These are phyloP conservation scores for Zygoascus bituminiphila DNA, from an alignment of 805 yeast species.

Conservation along the genomic window DNA sequence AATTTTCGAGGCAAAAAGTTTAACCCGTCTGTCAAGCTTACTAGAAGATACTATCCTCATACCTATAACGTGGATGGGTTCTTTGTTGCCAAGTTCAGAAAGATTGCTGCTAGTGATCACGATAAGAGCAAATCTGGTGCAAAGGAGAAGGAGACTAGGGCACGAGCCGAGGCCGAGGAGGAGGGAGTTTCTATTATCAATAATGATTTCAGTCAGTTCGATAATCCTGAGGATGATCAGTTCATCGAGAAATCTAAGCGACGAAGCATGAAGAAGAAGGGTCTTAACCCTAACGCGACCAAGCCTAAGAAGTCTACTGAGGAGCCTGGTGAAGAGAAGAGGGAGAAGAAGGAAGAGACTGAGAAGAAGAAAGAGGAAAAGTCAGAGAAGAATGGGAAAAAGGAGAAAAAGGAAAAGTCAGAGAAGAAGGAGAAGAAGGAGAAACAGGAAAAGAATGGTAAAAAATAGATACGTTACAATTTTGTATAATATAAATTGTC, in stretches of 20 bases:
- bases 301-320: background rate
- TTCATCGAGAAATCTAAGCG: slow-evolving; percentile 52
- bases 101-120: slow-evolving; percentile 77
- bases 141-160: slow-evolving; percentile 69
- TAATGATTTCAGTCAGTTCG: slow-evolving; percentile 79
- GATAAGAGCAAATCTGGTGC: slow-evolving; percentile 85
- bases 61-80: slow-evolving; percentile 98
- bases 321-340: background rate
- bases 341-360: background rate
- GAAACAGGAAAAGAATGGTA: background rate
- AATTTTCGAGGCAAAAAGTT: slow-evolving; percentile 89
- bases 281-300: slow-evolving; percentile 24
- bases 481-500: too few species aligned
- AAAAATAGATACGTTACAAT: too few species aligned
- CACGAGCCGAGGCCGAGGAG: slow-evolving; percentile 73
- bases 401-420: background rate
- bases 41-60: slow-evolving; percentile 96
- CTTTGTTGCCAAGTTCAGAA: slow-evolving; percentile 93
- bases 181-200: slow-evolving; percentile 61
- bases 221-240: slow-evolving; percentile 64
- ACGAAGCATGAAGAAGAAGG: slow-evolving; percentile 28
- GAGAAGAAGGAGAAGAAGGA: background rate
- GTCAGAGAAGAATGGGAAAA: background rate
- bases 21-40: slow-evolving; percentile 63
- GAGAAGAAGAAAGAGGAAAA: background rate